Conservation (phyloP, 169 alveolate species). For the Cyclospora cayetanensis region DNA sequence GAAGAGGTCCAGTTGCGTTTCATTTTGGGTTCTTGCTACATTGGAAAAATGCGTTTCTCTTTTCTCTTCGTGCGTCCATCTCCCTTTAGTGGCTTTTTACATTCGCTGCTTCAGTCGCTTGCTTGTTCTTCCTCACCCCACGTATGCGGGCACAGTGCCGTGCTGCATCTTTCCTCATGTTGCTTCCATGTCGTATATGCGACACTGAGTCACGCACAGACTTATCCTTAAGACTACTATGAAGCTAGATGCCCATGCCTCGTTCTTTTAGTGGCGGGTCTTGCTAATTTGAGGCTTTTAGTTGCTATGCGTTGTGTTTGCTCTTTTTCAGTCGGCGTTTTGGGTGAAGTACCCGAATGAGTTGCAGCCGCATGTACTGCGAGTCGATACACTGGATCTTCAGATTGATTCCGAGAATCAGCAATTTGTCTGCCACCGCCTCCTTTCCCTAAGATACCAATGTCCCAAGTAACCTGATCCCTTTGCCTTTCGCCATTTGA, state of each 20-base stretch:
- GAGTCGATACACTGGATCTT: constrained; percentile 54
- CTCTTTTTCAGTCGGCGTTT: constrained; percentile 55
- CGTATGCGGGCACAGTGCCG: too few relatives aligned
- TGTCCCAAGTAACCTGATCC: constrained; percentile 8
- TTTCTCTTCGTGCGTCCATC: background rate
- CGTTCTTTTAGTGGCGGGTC: background rate
- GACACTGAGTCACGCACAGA: too few relatives aligned
- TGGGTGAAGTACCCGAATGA: constrained; percentile 68
- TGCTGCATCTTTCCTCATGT: too few relatives aligned
- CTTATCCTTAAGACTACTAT: too few relatives aligned
- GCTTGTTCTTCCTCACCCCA: too few relatives aligned
- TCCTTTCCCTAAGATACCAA: constrained; percentile 45
- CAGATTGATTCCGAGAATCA: constrained; percentile 40
- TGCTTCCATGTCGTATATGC: too few relatives aligned
- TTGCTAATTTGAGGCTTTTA: background rate
- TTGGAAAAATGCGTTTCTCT: background rate
- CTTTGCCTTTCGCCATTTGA: background rate
- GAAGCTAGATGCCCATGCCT: too few relatives aligned
- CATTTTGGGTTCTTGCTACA: background rate
- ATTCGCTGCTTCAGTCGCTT: background rate
- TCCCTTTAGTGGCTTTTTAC: background rate
- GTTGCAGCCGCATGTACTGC: constrained; percentile 70
- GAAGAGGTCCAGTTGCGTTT: background rate
- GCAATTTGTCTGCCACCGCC: constrained; percentile 27
- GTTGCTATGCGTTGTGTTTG: background rate